phyloP scores from a whole-genome alignment of 345 rosid species.

The rapeseed (Brassica napus) region DNA sequence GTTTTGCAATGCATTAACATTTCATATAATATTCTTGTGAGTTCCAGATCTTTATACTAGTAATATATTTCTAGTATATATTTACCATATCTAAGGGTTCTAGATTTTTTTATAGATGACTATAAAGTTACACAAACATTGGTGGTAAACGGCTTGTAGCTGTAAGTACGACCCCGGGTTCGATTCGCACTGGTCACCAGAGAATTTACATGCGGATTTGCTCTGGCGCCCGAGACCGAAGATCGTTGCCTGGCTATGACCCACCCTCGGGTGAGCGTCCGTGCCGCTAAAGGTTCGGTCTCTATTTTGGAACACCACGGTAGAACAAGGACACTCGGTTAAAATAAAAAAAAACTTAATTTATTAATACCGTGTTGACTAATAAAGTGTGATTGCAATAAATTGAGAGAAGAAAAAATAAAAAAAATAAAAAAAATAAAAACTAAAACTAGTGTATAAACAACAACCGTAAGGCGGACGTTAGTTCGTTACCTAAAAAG shows the following conservation, averaged over 20 bases:
- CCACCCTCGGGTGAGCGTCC: no score
- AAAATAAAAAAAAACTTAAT: no score
- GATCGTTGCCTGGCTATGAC: no score
- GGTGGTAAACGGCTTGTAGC: no score
- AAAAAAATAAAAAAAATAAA: not conserved
- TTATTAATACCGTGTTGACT: no score
- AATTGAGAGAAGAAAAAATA: not conserved
- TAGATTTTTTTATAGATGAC: not conserved
- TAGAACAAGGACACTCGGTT: no score
- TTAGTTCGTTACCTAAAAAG: slow-evolving; percentile 15
- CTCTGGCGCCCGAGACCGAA: no score
- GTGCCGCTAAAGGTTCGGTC: no score
- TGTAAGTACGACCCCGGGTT: no score
- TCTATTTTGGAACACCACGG: no score
- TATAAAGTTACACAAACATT: not conserved
- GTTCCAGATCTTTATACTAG: not conserved
- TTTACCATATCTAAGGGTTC: not conserved
- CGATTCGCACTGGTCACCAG: no score
- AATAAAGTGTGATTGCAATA: not conserved
- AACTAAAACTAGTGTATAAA: not conserved
- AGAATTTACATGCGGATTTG: no score
- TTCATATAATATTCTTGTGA: not conserved
- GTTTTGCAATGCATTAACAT: not conserved
- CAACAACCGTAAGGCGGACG: slow-evolving; percentile 16
- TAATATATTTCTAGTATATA: not conserved